These are phyloP conservation scores for Hypoxylon sp. DNA, from an alignment of 2,329 filamentous ascomycete genomes.

Conservation along the genomic window DNA sequence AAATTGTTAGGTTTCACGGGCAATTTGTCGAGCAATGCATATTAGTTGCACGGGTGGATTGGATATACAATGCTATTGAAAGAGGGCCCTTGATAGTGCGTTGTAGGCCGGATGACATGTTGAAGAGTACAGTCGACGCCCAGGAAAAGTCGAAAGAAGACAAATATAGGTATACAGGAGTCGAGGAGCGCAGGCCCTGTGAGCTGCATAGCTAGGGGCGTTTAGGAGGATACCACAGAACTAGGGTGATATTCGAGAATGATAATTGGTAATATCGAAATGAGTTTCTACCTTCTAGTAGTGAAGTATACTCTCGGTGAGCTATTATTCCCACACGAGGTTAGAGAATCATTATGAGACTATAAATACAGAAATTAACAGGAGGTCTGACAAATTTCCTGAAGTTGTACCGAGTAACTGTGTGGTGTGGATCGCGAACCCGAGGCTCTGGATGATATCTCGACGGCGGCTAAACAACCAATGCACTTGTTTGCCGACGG, in stretches of 20 bases:
- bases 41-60: not conserved
- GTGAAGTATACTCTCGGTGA: not conserved
- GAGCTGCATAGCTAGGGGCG: not conserved
- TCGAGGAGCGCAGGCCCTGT: not conserved
- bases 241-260: not conserved
- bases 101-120: not conserved
- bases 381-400: constrained; percentile 31
- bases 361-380: constrained; percentile 17
- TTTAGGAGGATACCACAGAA: not conserved
- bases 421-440: constrained; percentile 4
- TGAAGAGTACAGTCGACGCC: not conserved
- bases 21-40: not conserved
- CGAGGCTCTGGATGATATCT: constrained; percentile 16
- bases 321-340: not conserved
- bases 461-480: constrained; percentile 29
- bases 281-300: not conserved
- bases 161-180: not conserved
- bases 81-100: not conserved
- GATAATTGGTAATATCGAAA: not conserved
- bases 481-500: constrained; percentile 16
- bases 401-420: constrained; percentile 20
- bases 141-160: not conserved
- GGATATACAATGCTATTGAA: not conserved
- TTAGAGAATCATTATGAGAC: not conserved
- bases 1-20: not conserved